Conservation (phyloP, 257 asterid species). For the Gentiana straminea region DNA sequence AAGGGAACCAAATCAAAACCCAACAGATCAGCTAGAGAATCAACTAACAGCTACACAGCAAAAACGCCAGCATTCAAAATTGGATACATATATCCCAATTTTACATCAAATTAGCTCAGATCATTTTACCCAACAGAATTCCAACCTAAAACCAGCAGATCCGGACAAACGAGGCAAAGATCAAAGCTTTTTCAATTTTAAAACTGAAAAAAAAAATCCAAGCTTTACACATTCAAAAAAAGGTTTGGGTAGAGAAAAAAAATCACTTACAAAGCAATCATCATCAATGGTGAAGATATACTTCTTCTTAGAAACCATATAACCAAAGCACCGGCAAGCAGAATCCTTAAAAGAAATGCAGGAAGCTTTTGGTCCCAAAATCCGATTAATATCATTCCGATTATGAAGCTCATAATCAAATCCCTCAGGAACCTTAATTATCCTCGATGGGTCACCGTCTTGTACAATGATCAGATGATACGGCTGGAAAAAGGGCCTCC, state of each 20-base stretch:
- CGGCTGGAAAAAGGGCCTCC: constrained; percentile 37
- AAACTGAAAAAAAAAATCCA: neutral
- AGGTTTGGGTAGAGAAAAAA: neutral
- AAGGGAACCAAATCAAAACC: too few species aligned
- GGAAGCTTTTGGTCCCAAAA: constrained; percentile 33
- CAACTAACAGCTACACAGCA: too few species aligned
- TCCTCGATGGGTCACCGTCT: constrained; percentile 30
- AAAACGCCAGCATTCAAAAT: too few species aligned
- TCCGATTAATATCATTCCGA: constrained; percentile 26
- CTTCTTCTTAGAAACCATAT: constrained; percentile 37
- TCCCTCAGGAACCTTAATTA: constrained; percentile 30
- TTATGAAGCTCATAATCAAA: constrained; percentile 34
- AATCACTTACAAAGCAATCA: constrained; percentile 18
- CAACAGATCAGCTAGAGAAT: too few species aligned
- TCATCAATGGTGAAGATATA: constrained; percentile 35
- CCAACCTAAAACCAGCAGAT: constrained; percentile 6
- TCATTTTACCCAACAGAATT: neutral
- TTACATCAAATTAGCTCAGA: too few species aligned
- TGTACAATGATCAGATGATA: constrained; percentile 38
- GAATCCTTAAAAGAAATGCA: constrained; percentile 38
- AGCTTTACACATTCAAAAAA: too few species aligned
- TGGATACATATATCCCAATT: too few species aligned
- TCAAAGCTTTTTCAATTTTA: neutral
- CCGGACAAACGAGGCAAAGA: neutral
- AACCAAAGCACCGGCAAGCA: constrained; percentile 39